Percentiles rank a stretch among this genome's conserved stretches.
Conservation (phyloP, 2,329 filamentous ascomycete genomes). For the Fusarium subtropicale region DNA sequence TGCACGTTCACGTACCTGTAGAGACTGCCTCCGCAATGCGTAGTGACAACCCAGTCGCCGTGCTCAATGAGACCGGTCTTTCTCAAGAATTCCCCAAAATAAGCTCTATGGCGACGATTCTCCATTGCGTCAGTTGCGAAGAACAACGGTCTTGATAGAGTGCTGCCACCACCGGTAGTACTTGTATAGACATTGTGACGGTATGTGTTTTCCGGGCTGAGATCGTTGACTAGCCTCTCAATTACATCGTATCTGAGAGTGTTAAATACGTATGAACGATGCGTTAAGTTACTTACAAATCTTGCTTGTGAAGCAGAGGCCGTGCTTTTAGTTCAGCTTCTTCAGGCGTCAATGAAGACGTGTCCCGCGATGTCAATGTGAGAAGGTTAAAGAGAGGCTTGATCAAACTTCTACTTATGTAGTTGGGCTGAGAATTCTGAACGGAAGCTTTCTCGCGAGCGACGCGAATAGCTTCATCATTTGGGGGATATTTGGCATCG, state of each 20-base stretch:
- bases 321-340: slow-evolving; percentile 7
- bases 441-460: slow-evolving; percentile 11
- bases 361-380: background rate
- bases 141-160: slow-evolving; percentile 49
- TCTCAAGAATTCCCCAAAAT: slow-evolving; percentile 50
- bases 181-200: slow-evolving; percentile 55
- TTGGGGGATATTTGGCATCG: slow-evolving; percentile 49
- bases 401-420: background rate
- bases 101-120: slow-evolving; percentile 55
- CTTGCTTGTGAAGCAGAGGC: slow-evolving; percentile 39
- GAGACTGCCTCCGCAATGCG: slow-evolving; percentile 51
- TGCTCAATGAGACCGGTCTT: slow-evolving; percentile 48
- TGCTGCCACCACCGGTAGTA: slow-evolving; percentile 55
- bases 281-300: slow-evolving; percentile 35
- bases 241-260: slow-evolving; percentile 50
- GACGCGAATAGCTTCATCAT: slow-evolving; percentile 2
- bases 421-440: background rate
- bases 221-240: slow-evolving; percentile 52
- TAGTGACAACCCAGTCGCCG: slow-evolving; percentile 55
- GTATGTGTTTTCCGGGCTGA: slow-evolving; percentile 51
- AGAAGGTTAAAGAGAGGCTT: background rate
- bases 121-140: slow-evolving; percentile 56
- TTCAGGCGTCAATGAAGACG: background rate
- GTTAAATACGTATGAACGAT: background rate
- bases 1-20: slow-evolving; percentile 50